These are phyloP conservation scores for Claviceps sp. DNA, from an alignment of 2,329 filamentous ascomycete genomes.

Conservation along the genomic window DNA sequence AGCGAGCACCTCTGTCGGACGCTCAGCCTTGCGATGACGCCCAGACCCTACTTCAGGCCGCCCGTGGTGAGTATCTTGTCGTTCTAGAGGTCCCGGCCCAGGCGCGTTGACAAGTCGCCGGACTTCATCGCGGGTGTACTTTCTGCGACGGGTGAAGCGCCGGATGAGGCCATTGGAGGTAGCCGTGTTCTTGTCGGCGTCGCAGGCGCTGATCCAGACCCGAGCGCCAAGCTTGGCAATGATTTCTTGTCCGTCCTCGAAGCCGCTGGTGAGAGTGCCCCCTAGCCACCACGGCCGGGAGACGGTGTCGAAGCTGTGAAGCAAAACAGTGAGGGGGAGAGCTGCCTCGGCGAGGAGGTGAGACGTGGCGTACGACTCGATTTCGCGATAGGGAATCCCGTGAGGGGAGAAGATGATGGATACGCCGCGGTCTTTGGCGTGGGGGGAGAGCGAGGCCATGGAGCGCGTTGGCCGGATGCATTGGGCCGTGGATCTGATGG, in stretches of 20 bases:
- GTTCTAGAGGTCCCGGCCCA: not conserved
- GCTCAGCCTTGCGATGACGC: conserved; percentile 5
- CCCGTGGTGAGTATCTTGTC: not conserved
- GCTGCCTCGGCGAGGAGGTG: conserved; percentile 44
- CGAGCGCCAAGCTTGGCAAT: conserved; percentile 6
- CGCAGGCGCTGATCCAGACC: conserved; percentile 28
- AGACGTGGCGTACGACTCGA: conserved; percentile 41
- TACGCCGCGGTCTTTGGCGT: conserved; percentile 30
- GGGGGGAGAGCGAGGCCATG: conserved; percentile 19
- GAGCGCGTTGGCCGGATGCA: conserved; percentile 24
- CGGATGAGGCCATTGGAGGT: conserved; percentile 32
- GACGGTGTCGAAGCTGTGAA: conserved; percentile 50
- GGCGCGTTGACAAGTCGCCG: conserved; percentile 17
- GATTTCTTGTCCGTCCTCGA: conserved; percentile 40
- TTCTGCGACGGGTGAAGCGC: conserved; percentile 32
- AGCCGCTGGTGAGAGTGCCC: conserved; percentile 42
- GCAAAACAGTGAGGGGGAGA: conserved; percentile 47
- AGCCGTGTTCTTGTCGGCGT: conserved; percentile 34
- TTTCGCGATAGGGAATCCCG: conserved; percentile 39
- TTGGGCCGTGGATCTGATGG: conserved; percentile 18
- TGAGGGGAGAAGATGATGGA: conserved; percentile 54
- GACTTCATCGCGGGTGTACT: conserved; percentile 32
- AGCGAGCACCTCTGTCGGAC: conserved; percentile 26
- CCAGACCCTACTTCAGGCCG: conserved; percentile 3
- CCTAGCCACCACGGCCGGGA: conserved; percentile 49